These are phyloP conservation scores for Leucocoprinus sp. DNA, from an alignment of 768 basidiomycete genomes.

Conservation along the genomic window DNA sequence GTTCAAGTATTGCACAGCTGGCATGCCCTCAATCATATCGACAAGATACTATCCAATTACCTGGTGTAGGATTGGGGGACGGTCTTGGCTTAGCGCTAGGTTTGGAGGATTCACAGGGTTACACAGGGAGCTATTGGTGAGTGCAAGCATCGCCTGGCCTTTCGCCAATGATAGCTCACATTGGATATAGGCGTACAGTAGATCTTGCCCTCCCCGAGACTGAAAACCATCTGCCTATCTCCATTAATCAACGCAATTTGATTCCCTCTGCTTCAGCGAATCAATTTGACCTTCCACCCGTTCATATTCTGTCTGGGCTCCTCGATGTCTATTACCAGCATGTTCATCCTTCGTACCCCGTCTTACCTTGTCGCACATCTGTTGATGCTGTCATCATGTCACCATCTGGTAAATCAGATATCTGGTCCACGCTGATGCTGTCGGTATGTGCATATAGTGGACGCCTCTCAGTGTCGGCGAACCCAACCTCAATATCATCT, in stretches of 20 bases:
- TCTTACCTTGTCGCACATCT: slow-evolving; percentile 15
- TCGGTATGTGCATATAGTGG: slow-evolving; percentile 23
- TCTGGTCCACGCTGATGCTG: slow-evolving; percentile 16
- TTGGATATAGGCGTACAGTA: slow-evolving; percentile 12
- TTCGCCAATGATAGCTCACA: background rate
- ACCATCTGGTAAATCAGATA: slow-evolving; percentile 11
- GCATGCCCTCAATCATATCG: slow-evolving; percentile 2
- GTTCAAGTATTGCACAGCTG: background rate
- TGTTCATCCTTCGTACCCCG: slow-evolving; percentile 20
- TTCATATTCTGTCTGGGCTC: slow-evolving; percentile 18
- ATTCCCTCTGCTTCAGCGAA: slow-evolving; percentile 7
- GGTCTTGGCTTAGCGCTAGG: slow-evolving; percentile 3
- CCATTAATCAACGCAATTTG: slow-evolving; percentile 3
- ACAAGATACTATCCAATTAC: background rate
- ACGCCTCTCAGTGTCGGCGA: slow-evolving; percentile 14
- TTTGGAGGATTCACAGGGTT: slow-evolving; percentile 3
- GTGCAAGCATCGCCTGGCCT: background rate
- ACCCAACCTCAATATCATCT: slow-evolving; percentile 2
- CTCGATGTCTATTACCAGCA: slow-evolving; percentile 19
- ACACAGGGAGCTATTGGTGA: slow-evolving; percentile 14
- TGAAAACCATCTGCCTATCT: slow-evolving; percentile 6
- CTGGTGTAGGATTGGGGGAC: background rate
- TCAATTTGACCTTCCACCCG: slow-evolving; percentile 19
- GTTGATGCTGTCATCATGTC: slow-evolving; percentile 12
- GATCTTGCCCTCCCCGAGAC: slow-evolving; percentile 11